Evolutionary conservation across 345 rosid species (phyloP).

Genomic region (Eucalyptus marginata): DNA sequence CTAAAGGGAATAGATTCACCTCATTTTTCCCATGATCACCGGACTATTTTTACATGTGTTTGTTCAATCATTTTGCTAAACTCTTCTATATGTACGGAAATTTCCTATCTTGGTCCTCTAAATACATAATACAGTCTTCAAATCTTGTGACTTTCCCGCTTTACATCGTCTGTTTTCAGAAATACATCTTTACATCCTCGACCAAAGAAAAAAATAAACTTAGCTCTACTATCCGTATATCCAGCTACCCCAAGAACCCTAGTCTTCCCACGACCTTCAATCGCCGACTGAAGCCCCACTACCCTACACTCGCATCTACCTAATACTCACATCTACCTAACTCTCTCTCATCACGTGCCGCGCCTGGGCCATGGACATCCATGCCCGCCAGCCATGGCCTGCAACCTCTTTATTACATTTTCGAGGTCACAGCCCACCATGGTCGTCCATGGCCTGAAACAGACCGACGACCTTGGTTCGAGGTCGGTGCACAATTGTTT

Average conservation of each 20-base stretch:
- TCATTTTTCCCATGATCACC: background rate
- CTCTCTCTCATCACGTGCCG: no score
- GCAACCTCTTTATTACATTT: background rate
- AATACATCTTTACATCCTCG: no score
- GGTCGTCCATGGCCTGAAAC: background rate
- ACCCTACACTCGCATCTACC: no score
- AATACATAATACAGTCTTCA: background rate
- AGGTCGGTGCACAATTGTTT: background rate
- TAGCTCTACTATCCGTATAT: no score
- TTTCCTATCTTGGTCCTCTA: background rate
- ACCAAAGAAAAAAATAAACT: no score
- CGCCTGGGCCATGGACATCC: background rate
- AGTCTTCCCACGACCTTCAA: no score
- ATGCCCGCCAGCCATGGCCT: background rate
- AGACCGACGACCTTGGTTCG: background rate
- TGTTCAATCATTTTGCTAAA: background rate
- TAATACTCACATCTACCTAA: no score
- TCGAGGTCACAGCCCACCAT: background rate
- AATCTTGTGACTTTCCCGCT: background rate
- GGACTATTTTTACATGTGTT: background rate
- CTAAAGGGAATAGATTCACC: background rate
- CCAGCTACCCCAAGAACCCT: no score
- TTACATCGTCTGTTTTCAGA: no score
- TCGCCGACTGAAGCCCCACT: no score
- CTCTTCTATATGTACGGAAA: background rate